Evolutionary conservation across 176 grass and related monocot species (phyloP).

Genomic region (Hyparrhenia diplandra): DNA sequence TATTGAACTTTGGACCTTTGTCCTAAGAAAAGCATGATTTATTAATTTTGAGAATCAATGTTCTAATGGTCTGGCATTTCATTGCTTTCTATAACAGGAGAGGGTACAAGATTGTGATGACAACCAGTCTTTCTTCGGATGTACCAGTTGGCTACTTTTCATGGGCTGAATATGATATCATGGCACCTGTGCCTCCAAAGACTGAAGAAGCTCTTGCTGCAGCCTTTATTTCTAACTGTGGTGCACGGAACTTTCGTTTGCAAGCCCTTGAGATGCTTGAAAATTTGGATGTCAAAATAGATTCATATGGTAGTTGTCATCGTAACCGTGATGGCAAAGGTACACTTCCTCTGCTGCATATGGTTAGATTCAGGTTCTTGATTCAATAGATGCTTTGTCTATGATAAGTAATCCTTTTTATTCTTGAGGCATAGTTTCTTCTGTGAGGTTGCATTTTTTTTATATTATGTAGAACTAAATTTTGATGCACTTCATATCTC

Average conservation of each 20-base stretch:
- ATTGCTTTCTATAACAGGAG: constrained; percentile 49
- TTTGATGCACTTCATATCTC: constrained; percentile 3
- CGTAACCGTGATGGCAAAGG: constrained; percentile 89
- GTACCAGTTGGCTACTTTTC: constrained; percentile 98
- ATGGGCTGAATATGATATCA: constrained; percentile 97
- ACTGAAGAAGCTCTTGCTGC: constrained; percentile 78
- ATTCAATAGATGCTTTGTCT: neutral
- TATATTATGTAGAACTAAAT: neutral
- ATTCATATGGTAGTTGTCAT: constrained; percentile 98
- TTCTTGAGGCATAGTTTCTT: neutral
- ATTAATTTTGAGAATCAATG: constrained; percentile 26
- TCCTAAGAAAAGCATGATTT: constrained; percentile 10
- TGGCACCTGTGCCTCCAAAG: constrained; percentile 74
- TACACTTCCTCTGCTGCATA: constrained; percentile 24
- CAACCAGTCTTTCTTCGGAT: constrained; percentile 91
- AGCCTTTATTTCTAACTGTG: constrained; percentile 99
- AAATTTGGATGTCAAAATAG: constrained; percentile 74
- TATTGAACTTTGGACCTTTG: constrained; percentile 10
- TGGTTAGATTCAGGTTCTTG: neutral
- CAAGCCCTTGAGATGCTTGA: constrained; percentile 90
- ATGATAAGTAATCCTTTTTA: neutral
- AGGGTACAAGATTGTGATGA: constrained; percentile 94
- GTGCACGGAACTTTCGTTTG: constrained; percentile 90
- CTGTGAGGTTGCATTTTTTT: neutral
- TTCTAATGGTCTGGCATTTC: constrained; percentile 9